These are phyloP conservation scores for Nidularia sp. DNA, from an alignment of 768 basidiomycete species.

Conservation along the genomic window DNA sequence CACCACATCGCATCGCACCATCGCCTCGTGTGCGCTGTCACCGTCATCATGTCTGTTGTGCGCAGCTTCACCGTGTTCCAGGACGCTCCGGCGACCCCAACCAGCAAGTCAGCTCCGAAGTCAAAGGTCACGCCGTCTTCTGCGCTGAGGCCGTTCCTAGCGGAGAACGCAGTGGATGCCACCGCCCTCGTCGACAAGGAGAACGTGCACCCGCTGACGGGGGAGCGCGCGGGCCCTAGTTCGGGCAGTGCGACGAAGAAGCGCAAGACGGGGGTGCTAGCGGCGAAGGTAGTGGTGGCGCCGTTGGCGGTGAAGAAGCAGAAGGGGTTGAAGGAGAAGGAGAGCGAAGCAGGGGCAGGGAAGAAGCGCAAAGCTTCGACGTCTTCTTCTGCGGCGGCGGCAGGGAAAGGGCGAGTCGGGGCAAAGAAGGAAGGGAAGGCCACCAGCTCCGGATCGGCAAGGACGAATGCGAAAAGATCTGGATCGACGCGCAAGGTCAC, in stretches of 20 bases:
- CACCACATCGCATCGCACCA: background rate
- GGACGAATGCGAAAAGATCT: conserved; percentile 32
- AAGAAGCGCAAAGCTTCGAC: conserved; percentile 62
- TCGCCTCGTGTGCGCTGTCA: conserved; percentile 19
- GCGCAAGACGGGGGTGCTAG: conserved; percentile 57
- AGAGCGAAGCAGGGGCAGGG: conserved; percentile 35
- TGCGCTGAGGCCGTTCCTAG: conserved; percentile 23
- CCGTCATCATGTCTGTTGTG: conserved; percentile 38
- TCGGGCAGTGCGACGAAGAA: conserved; percentile 45
- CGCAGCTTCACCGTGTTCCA: conserved; percentile 65
- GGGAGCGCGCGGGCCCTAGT: conserved; percentile 46
- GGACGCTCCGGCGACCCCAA: conserved; percentile 40
- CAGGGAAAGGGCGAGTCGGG: conserved; percentile 16
- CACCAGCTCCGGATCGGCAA: conserved; percentile 12
- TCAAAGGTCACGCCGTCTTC: conserved; percentile 21
- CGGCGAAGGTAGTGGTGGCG: conserved; percentile 40
- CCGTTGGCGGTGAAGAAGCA: conserved; percentile 35
- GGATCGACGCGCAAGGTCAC: conserved; percentile 38
- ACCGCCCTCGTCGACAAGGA: conserved; percentile 58
- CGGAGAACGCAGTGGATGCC: conserved; percentile 8
- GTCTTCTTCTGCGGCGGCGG: conserved; percentile 22
- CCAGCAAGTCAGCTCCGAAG: conserved; percentile 9
- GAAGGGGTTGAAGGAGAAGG: conserved; percentile 33
- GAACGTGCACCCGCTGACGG: conserved; percentile 74
- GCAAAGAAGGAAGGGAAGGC: conserved; percentile 34